Evolutionary conservation across 2,329 filamentous ascomycete species (phyloP).

Genomic region (Plectosphaerella cucumerina): DNA sequence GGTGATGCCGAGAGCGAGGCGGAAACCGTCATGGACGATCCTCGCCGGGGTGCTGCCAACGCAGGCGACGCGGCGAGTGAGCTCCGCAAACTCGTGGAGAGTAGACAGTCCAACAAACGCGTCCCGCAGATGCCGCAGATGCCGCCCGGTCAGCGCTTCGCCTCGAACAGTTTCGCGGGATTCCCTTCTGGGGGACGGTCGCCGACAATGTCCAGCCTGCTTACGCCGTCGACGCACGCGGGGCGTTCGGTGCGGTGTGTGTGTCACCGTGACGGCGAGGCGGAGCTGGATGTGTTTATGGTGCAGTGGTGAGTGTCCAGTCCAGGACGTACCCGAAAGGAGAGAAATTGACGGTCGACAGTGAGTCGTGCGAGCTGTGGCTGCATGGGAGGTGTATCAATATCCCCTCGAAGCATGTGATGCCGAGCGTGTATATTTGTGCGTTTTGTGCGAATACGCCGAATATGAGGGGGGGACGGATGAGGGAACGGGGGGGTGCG

Average conservation of each 20-base stretch:
- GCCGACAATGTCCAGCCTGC: conserved; percentile 43
- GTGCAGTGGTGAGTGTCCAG: conserved; percentile 61
- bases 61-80: conserved; percentile 57
- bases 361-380: conserved; percentile 62
- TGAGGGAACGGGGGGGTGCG: conserved; percentile 35
- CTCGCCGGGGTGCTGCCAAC: conserved; percentile 21
- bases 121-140: conserved; percentile 19
- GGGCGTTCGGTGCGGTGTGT: conserved; percentile 50
- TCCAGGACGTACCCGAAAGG: background rate
- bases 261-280: conserved; percentile 42
- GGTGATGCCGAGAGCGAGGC: conserved; percentile 52
- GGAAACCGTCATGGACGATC: conserved; percentile 52
- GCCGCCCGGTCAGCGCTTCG: conserved; percentile 9
- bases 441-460: conserved; percentile 59
- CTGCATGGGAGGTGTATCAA: conserved; percentile 61
- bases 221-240: conserved; percentile 38
- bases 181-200: conserved; percentile 35
- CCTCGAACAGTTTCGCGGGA: background rate
- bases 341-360: conserved; percentile 19
- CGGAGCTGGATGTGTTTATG: conserved; percentile 49
- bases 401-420: conserved; percentile 47
- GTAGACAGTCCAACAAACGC: conserved; percentile 35
- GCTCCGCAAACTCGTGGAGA: conserved; percentile 53
- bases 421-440: conserved; percentile 60
- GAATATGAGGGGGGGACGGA: conserved; percentile 44